phyloP scores from a whole-genome alignment of 106 monocot species.

The Dioscorea dumetorum region DNA sequence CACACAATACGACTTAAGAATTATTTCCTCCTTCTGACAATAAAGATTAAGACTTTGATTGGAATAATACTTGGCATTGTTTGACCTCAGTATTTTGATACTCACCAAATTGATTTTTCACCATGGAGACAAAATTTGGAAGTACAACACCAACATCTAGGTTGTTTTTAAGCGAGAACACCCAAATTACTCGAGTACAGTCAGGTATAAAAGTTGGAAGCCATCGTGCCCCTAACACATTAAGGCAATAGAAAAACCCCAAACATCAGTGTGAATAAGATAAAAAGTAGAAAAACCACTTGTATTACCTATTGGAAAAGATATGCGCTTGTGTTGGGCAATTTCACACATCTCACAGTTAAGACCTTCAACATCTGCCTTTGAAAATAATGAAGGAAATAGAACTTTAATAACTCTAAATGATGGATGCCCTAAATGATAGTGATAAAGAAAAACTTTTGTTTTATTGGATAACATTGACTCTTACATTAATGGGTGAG shows the following conservation, averaged over 20 bases:
- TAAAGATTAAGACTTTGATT: background rate
- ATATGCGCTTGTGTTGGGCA: background rate
- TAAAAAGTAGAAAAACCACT: too few relatives aligned
- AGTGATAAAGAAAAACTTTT: background rate
- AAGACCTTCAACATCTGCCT: background rate
- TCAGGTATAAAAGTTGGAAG: too few relatives aligned
- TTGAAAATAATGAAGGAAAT: background rate
- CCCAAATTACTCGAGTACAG: too few relatives aligned
- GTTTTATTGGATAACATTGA: background rate
- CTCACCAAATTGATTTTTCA: conserved; percentile 7
- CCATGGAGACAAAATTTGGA: conserved; percentile 1
- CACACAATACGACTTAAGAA: conserved; percentile 12
- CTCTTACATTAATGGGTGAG: background rate
- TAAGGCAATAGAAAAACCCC: too few relatives aligned
- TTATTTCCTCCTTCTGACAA: background rate
- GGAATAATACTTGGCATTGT: conserved; percentile 8
- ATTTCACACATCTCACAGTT: background rate
- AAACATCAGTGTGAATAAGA: too few relatives aligned
- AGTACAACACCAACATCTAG: too few relatives aligned
- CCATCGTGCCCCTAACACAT: too few relatives aligned
- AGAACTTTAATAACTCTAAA: background rate
- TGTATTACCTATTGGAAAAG: too few relatives aligned
- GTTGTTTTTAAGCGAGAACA: too few relatives aligned
- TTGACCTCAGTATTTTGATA: background rate
- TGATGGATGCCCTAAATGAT: background rate